phyloP scores from a whole-genome alignment of 1,284 basidiomycete genomes.

The Heimioporus retisporus region DNA sequence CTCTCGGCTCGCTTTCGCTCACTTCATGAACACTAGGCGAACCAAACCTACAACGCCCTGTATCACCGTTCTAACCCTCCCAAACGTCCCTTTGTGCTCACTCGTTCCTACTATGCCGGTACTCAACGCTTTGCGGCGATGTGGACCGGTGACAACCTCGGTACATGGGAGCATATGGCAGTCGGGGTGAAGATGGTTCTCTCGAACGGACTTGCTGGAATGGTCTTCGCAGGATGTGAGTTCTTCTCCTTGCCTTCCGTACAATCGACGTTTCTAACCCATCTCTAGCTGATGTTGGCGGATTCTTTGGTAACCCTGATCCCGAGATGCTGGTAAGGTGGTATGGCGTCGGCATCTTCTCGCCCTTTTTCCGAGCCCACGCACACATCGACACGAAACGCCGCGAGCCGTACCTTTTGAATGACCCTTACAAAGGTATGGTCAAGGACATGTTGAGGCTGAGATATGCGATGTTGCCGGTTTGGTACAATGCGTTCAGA shows the following conservation, averaged over 20 bases:
- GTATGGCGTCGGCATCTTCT: slow-evolving; percentile 97
- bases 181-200: slow-evolving; percentile 96
- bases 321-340: slow-evolving; percentile 96
- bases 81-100: slow-evolving; percentile 94
- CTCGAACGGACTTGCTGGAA: slow-evolving; percentile 92
- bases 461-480: slow-evolving; percentile 89
- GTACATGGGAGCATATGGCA: slow-evolving; percentile 98
- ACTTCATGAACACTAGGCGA: slow-evolving; percentile 51
- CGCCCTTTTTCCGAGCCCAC: slow-evolving; percentile 99
- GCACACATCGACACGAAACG: slow-evolving; percentile 99
- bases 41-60: slow-evolving; percentile 89
- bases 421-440: slow-evolving; percentile 89
- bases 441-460: slow-evolving; percentile 86
- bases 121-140: slow-evolving; percentile 97
- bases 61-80: slow-evolving; percentile 79
- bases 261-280: slow-evolving; percentile 15
- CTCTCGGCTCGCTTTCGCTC: neutral
- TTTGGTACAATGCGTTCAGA: slow-evolving; percentile 98
- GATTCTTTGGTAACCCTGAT: slow-evolving; percentile 98
- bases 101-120: slow-evolving; percentile 95
- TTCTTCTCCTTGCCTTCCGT: slow-evolving; percentile 6
- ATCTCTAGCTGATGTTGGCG: slow-evolving; percentile 90
- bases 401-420: slow-evolving; percentile 94
- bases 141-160: slow-evolving; percentile 99
- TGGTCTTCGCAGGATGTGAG: slow-evolving; percentile 93